A percentile compares a stretch with the other conserved stretches of the same genome.
Conservation (phyloP, 495 filamentous ascomycete genomes). For the Massariosphaeria phaeospora region DNA sequence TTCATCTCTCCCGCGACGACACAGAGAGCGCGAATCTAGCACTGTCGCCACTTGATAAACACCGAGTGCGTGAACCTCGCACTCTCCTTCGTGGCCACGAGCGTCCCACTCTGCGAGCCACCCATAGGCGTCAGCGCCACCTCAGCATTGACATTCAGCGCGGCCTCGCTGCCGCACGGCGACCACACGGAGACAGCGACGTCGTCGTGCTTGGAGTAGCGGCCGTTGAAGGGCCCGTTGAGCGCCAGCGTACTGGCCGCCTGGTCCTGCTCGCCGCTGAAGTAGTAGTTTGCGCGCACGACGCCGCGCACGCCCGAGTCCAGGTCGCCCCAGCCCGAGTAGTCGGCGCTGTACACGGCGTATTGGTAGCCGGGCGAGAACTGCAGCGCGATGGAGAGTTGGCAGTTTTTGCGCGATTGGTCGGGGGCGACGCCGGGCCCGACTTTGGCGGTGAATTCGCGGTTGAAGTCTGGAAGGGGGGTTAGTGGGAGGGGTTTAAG, state of each 20-base stretch:
- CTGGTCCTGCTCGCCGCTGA: constrained; percentile 40
- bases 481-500: background rate
- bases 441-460: constrained; percentile 39
- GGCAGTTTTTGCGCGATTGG: constrained; percentile 48
- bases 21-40: constrained; percentile 25
- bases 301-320: constrained; percentile 42
- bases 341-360: constrained; percentile 47
- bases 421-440: constrained; percentile 38
- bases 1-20: no score
- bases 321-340: constrained; percentile 45
- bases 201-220: constrained; percentile 33
- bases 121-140: constrained; percentile 25
- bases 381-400: constrained; percentile 46
- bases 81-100: constrained; percentile 38
- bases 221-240: constrained; percentile 21
- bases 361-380: constrained; percentile 48
- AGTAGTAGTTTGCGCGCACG: constrained; percentile 48
- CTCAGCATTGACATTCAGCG: constrained; percentile 36
- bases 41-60: constrained; percentile 33
- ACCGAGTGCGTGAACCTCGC: constrained; percentile 35
- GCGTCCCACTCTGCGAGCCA: constrained; percentile 25
- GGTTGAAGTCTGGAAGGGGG: constrained; percentile 13
- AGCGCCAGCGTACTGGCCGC: constrained; percentile 24
- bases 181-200: constrained; percentile 29
- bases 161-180: constrained; percentile 28